These are phyloP conservation scores for Phytophthora sp. DNA, from an alignment of 352 stramenopile genomes.

Conservation along the genomic window DNA sequence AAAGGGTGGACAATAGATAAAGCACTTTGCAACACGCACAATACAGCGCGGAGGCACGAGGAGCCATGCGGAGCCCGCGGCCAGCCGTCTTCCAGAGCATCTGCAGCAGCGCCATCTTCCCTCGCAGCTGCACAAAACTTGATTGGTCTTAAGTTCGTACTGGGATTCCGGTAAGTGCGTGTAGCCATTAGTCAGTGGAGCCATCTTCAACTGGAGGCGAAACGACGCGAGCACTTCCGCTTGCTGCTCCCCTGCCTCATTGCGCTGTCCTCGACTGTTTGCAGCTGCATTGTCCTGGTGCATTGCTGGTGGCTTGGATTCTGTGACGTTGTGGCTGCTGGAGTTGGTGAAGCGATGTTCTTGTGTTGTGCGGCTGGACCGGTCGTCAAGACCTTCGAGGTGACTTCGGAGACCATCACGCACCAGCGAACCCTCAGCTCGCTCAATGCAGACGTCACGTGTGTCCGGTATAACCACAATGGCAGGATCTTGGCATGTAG, in stretches of 20 bases:
- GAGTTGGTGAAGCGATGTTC: slow-evolving; percentile 36
- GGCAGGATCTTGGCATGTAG: slow-evolving; percentile 72
- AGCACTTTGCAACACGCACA: slow-evolving; percentile 25
- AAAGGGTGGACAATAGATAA: not conserved
- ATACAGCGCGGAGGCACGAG: slow-evolving; percentile 30
- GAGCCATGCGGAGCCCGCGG: slow-evolving; percentile 18
- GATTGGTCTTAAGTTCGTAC: slow-evolving; percentile 4
- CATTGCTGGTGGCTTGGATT: not conserved
- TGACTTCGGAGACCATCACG: slow-evolving; percentile 56
- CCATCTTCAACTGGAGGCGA: slow-evolving; percentile 14
- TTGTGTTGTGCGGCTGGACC: slow-evolving; percentile 63
- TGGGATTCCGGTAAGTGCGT: slow-evolving; percentile 14
- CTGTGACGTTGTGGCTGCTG: not conserved
- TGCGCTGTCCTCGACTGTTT: no score
- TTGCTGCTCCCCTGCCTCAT: not conserved
- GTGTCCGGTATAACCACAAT: slow-evolving; percentile 74
- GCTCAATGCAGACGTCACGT: slow-evolving; percentile 62
- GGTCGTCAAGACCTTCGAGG: slow-evolving; percentile 65
- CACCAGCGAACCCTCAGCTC: slow-evolving; percentile 50
- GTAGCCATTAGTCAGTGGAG: slow-evolving; percentile 9
- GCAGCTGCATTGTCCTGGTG: no score
- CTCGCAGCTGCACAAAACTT: slow-evolving; percentile 6
- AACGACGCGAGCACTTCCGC: slow-evolving; percentile 29
- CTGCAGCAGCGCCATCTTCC: slow-evolving; percentile 40
- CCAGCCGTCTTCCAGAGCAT: slow-evolving; percentile 34